Base-by-base conservation (phyloP, 1,284 basidiomycete species). In the Spongiforma sp. region DNA sequence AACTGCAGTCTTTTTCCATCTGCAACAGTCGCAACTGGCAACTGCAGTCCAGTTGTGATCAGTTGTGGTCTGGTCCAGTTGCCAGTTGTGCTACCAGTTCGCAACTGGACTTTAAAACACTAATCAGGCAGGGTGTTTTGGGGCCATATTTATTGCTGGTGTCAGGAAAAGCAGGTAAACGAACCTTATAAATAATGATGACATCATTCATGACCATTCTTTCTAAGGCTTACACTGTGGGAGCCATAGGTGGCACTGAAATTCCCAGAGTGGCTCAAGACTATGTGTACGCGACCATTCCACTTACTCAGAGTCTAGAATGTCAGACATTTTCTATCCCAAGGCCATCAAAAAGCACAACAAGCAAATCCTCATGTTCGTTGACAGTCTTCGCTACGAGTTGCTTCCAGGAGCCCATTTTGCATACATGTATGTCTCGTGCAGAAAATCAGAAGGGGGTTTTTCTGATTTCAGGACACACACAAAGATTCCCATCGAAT, bases 61-160 rank as follows among this genome's bases (percentile, higher is more conserved):
- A 43, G 41, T 43, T 43, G 41, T 43, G 41, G 41, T 43, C 41
- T 21, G n/a, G 41, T 43, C 41, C 41, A 43, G 41, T 43, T 43
- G 41, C 41, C 41, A 43, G 41, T 43, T 43, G 41, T 37, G 36
- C 36, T 10, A 37, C 36, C 36, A 37, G 9, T 37, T 10, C 10
- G 36, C 36, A 37, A 37, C 41, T 43, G 41, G 8, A 43, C 41
- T 21, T 10, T 43, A 6, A 21, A 43, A 43, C 41, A 43, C 41
- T 43, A 43, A 43, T 37, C 36, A 37, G 36, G 21, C n/a, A 12
- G 43, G 7, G 26, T 48, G 26, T 48, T 37, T 37, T 37, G 36
- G 36, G 36, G 10, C 36, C 36, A 37, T 37, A 37, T 37, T 37
- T 37, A 37, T 37, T 37, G 36, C 36, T 37, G 36, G 36, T 37